These are phyloP conservation scores for Phycomyces blakesleeanus DNA, from an alignment of 192 early-diverging fungal species.

Conservation along the genomic window DNA sequence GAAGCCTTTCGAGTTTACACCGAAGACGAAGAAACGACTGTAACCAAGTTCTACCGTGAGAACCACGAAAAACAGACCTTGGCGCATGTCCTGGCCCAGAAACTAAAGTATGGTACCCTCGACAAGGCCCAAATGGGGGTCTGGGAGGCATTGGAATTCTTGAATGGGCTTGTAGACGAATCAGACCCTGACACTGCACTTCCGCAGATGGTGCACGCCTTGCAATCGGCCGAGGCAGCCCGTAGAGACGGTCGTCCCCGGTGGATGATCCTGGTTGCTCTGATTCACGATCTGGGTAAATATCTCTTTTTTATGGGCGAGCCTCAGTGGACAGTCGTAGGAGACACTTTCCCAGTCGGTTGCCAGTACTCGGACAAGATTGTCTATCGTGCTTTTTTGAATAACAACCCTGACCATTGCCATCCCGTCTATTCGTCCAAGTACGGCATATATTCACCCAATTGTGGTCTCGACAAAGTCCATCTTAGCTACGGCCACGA, in stretches of 20 bases:
- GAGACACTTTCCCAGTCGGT: conserved; percentile 55
- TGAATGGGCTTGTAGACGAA: conserved; percentile 44
- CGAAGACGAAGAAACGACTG: conserved; percentile 10
- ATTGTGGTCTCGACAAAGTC: conserved; percentile 46
- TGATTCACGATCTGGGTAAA: conserved; percentile 56
- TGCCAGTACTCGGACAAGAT: conserved; percentile 40
- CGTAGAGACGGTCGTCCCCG: conserved; percentile 40
- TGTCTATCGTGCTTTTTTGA: conserved; percentile 35
- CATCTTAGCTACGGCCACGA: conserved; percentile 52
- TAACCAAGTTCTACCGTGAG: conserved; percentile 33
- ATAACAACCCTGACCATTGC: conserved; percentile 36
- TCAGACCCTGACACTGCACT: conserved; percentile 51
- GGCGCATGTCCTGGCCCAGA: conserved; percentile 23
- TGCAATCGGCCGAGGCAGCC: conserved; percentile 50
- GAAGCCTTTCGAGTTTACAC: not conserved
- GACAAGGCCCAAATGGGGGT: conserved; percentile 35
- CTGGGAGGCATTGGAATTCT: conserved; percentile 44
- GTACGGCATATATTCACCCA: conserved; percentile 42
- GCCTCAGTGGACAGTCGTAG: conserved; percentile 48
- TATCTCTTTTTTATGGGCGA: conserved; percentile 39
- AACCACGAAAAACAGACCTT: conserved; percentile 42
- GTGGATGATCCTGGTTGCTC: conserved; percentile 45
- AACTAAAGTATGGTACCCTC: conserved; percentile 16
- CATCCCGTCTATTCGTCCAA: conserved; percentile 30
- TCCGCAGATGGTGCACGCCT: conserved; percentile 45